Evolutionary conservation across 257 asterid species (phyloP).

Genomic region (Fraxinus anomala): DNA sequence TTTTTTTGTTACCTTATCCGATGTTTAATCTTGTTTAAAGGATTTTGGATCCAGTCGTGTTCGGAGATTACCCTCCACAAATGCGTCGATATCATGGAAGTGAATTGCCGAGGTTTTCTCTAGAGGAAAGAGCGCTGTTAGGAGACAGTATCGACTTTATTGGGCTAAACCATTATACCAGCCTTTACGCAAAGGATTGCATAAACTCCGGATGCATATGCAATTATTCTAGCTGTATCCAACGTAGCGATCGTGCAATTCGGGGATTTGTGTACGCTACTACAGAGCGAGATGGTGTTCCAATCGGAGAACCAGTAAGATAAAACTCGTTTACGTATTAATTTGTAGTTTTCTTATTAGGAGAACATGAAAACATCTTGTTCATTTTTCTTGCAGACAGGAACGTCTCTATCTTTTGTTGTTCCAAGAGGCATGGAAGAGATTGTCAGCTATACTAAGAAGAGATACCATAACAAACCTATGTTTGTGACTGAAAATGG

Average conservation of each 20-base stretch:
- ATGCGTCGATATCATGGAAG: conserved; percentile 64
- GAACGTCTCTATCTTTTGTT: conserved; percentile 40
- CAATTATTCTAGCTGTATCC: conserved; percentile 38
- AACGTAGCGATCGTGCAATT: conserved; percentile 55
- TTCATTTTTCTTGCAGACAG: conserved; percentile 45
- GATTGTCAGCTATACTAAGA: conserved; percentile 59
- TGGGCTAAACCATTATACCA: conserved; percentile 66
- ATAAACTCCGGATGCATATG: conserved; percentile 48
- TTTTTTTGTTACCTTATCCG: too few species aligned
- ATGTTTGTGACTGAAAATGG: conserved; percentile 77
- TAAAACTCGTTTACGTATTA: background rate
- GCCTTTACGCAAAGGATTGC: conserved; percentile 76
- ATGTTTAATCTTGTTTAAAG: conserved; percentile 31
- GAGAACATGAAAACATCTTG: too few species aligned
- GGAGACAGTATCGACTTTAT: conserved; percentile 59
- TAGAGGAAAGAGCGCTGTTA: conserved; percentile 47
- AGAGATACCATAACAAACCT: conserved; percentile 68
- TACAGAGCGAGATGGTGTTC: conserved; percentile 52
- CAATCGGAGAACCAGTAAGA: conserved; percentile 68
- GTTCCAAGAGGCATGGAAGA: conserved; percentile 72
- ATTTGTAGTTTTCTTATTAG: background rate
- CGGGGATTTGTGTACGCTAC: conserved; percentile 48
- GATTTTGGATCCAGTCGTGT: conserved; percentile 64
- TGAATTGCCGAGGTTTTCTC: conserved; percentile 58
- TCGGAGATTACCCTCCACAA: conserved; percentile 79